phyloP scores from a whole-genome alignment of 2,329 filamentous ascomycete species.

The Paecilomyces sp. region DNA sequence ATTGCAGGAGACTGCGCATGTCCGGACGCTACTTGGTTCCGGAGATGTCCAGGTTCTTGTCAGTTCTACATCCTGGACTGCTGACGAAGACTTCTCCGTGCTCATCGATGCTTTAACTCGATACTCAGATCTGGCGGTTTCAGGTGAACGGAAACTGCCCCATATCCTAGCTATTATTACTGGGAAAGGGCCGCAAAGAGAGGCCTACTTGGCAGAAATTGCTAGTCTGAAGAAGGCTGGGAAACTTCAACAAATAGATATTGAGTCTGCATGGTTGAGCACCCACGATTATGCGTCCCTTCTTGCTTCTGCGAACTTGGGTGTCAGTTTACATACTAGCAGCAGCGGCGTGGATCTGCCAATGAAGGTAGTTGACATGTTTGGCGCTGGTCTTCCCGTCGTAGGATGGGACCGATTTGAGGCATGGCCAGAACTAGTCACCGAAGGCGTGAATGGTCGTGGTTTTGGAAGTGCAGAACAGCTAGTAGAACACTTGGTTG shows the following conservation, averaged over 20 bases:
- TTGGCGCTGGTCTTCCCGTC: conserved; percentile 86
- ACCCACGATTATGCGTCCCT: conserved; percentile 77
- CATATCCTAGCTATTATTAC: conserved; percentile 83
- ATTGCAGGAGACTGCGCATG: conserved; percentile 56
- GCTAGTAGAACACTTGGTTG: conserved; percentile 55
- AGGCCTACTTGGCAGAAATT: conserved; percentile 64
- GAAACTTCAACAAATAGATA: conserved; percentile 61
- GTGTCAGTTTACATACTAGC: conserved; percentile 85
- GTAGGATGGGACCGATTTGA: conserved; percentile 79
- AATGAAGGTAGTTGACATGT: conserved; percentile 99
- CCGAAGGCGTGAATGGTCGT: conserved; percentile 75
- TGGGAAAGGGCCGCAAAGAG: conserved; percentile 81
- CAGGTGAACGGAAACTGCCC: conserved; percentile 46
- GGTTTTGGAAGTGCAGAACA: conserved; percentile 70
- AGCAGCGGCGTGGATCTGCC: conserved; percentile 92
- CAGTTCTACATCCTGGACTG: conserved; percentile 94
- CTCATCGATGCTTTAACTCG: conserved; percentile 72
- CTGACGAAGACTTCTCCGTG: conserved; percentile 89
- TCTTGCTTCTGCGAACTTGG: conserved; percentile 78
- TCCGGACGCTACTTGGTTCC: conserved; percentile 53
- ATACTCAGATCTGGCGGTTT: conserved; percentile 55
- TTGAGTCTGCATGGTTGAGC: conserved; percentile 78
- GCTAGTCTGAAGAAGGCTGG: conserved; percentile 52
- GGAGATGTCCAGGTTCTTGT: conserved; percentile 65
- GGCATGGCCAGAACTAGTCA: conserved; percentile 85